Evolutionary conservation across 805 yeast genomes (phyloP), one percentile per base, ranked within the genome.

Genomic region (Candida khao-thaluensis): DNA sequence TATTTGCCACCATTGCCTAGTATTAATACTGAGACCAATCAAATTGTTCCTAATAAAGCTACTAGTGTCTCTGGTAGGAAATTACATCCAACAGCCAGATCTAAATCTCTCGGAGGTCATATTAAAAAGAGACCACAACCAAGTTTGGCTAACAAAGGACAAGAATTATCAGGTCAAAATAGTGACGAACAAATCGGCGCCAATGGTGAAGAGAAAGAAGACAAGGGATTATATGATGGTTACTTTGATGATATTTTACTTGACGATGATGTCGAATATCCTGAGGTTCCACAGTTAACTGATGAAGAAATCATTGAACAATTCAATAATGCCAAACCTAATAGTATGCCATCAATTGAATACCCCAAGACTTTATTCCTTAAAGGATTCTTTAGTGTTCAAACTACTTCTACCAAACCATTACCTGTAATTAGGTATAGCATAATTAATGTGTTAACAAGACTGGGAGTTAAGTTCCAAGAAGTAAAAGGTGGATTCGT

Each of bases 401-500:
- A 90, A 64, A 86, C 95, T 1, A 90, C 98, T 0, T 88, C 96
- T 2, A 86, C 96, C 3, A 88, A 88, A 53, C 93, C 96, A 14
- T 71, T 91, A 40, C 90, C 95, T 9, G 85, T 86, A 46, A 89
- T 90, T 41, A 77, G 97, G 40, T 81, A 85, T 54, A 90, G 85
- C 56, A 81, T 90, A 28, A 85, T 90, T 20, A 74, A 79, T 15
- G 91, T 85, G 1, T 72, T 90, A 56, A 80, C 79, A 14, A 79
- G 79, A 46, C 70, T 87, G 55, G 88, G 87, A 18, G 93, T 91
- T 35, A 78, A 80, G 43, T 90, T 76, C 59, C 84, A 82, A 45
- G 98, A 90, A 62, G 95, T 90, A 16, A 84, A 84, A 54, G 97
- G 98, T 42, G 98, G 97, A 0, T 90, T 91, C 59, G 76, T 87